These are phyloP conservation scores for Mortierella claussenii DNA, from an alignment of 192 early-diverging fungal genomes.

Conservation along the genomic window DNA sequence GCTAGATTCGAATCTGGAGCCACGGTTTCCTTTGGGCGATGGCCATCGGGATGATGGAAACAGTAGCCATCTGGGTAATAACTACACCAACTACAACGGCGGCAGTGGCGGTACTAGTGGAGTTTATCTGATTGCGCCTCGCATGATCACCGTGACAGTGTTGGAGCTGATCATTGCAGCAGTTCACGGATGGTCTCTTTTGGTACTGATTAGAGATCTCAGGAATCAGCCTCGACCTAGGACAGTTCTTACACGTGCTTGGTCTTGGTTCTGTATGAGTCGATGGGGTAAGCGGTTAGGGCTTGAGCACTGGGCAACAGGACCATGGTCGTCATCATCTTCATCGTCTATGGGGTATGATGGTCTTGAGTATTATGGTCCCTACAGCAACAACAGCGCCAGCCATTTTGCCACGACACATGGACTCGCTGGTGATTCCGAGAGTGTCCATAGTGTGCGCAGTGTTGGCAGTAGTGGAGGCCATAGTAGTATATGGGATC, in stretches of 20 bases:
- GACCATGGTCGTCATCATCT: too few relatives aligned
- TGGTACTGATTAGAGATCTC: constrained; percentile 39
- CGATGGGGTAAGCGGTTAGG: constrained; percentile 7
- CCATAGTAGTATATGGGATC: constrained; percentile 12
- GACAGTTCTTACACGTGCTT: constrained; percentile 15
- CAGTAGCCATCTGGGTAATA: too few relatives aligned
- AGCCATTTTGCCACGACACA: too few relatives aligned
- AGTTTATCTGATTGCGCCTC: neutral
- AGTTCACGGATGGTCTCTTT: constrained; percentile 47
- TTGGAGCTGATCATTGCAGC: constrained; percentile 28
- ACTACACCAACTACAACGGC: neutral
- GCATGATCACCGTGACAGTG: constrained; percentile 10
- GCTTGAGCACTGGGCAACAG: neutral
- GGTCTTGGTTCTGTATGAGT: constrained; percentile 30
- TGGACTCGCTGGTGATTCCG: neutral
- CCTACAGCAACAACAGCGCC: too few relatives aligned
- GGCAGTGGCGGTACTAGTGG: neutral
- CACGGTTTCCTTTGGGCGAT: neutral
- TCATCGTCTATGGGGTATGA: too few relatives aligned
- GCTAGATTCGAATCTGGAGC: neutral
- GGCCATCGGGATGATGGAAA: too few relatives aligned
- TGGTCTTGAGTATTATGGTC: too few relatives aligned
- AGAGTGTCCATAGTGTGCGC: neutral
- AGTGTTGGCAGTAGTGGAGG: neutral
- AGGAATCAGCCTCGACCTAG: constrained; percentile 26